These are phyloP conservation scores for Cryptococcus sp. DNA, from an alignment of 1,284 basidiomycete species.

Conservation along the genomic window DNA sequence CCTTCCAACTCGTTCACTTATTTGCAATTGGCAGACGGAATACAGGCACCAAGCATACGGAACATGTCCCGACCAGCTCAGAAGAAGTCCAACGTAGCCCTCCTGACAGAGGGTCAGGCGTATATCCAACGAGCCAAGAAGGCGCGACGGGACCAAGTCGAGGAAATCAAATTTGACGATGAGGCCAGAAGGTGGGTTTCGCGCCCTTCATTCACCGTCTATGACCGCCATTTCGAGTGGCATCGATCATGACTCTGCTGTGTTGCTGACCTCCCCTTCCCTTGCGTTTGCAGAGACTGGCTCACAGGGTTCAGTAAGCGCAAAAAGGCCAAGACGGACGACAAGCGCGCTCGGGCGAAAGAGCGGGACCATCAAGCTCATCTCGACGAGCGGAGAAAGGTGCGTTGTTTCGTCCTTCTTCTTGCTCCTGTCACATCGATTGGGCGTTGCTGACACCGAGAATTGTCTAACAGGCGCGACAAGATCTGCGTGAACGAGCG, in stretches of 20 bases:
- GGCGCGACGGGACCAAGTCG: constrained; percentile 48
- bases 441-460: background rate
- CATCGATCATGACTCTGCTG: background rate
- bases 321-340: constrained; percentile 54
- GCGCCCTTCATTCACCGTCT: background rate
- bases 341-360: constrained; percentile 45
- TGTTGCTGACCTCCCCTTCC: background rate
- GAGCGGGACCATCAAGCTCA: constrained; percentile 50
- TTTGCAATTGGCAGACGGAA: background rate
- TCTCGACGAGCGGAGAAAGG: constrained; percentile 47
- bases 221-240: background rate
- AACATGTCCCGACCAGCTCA: constrained; percentile 7
- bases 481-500: constrained; percentile 46
- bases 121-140: constrained; percentile 53
- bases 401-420: constrained; percentile 16
- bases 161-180: constrained; percentile 55
- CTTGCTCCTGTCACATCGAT: background rate
- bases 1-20: background rate
- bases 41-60: background rate
- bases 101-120: constrained; percentile 51
- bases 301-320: constrained; percentile 54
- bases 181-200: constrained; percentile 44
- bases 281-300: constrained; percentile 42
- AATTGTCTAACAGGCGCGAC: constrained; percentile 30
- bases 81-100: constrained; percentile 47